Conservation (phyloP, 2,329 filamentous ascomycete genomes). For the Dothideomycetes sp. region DNA sequence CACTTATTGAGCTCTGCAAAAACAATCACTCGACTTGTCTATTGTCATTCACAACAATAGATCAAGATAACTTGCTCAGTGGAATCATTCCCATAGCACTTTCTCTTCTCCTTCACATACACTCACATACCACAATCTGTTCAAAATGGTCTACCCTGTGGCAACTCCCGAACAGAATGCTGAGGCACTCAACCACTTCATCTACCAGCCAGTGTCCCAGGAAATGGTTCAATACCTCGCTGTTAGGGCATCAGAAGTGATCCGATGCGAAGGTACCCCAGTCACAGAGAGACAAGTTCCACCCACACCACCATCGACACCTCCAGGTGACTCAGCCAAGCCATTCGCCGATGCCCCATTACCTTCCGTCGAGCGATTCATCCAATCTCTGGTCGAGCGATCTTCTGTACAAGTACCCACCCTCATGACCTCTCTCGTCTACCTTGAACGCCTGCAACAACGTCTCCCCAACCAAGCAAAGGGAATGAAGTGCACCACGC, state of each 20-base stretch:
- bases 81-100: too few relatives aligned
- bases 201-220: conserved; percentile 62
- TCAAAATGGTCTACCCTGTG: conserved; percentile 33
- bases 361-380: conserved; percentile 81
- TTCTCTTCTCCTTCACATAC: too few relatives aligned
- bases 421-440: conserved; percentile 92
- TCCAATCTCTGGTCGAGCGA: conserved; percentile 76
- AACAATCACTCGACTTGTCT: too few relatives aligned
- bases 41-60: too few relatives aligned
- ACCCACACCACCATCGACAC: conserved; percentile 49
- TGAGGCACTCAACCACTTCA: conserved; percentile 66
- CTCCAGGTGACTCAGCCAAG: conserved; percentile 20
- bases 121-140: conserved; percentile 8
- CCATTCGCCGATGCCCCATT: conserved; percentile 26
- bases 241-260: conserved; percentile 63
- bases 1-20: too few relatives aligned
- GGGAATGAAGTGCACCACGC: conserved; percentile 89
- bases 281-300: conserved; percentile 37
- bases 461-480: conserved; percentile 89
- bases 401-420: conserved; percentile 97
- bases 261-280: conserved; percentile 55
- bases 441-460: conserved; percentile 72
- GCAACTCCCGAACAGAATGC: conserved; percentile 46
- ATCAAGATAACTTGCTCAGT: too few relatives aligned
- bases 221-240: conserved; percentile 73